Base-by-base conservation (phyloP, 768 basidiomycete species). In the Pholiota microspora region DNA sequence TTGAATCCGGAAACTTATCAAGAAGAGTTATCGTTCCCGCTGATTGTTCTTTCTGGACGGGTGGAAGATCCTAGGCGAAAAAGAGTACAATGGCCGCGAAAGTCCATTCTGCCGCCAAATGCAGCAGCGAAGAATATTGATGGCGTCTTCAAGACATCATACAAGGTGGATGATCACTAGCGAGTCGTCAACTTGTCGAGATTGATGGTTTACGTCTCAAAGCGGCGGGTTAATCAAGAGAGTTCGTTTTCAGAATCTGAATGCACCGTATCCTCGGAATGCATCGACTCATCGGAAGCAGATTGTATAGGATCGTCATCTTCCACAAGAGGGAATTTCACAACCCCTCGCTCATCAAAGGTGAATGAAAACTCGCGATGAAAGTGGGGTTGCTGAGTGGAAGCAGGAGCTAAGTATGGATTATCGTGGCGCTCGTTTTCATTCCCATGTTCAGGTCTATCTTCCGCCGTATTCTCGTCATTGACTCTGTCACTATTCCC, bases 171-270 rank as follows among this genome's bases (percentile, higher is more conserved):
- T 2, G 40, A 23, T 42, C n/a, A n/a, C n/a, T n/a, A n/a, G n/a
- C n/a, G n/a, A n/a, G n/a, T n/a, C n/a, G n/a, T n/a, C n/a, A n/a
- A n/a, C n/a, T n/a, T n/a, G n/a, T n/a, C n/a, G n/a, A n/a, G n/a
- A n/a, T n/a, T n/a, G n/a, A n/a, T n/a, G n/a, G n/a, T n/a, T n/a
- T n/a, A n/a, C n/a, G n/a, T n/a, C n/a, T n/a, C n/a, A n/a, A n/a
- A n/a, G n/a, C n/a, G n/a, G 42, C 5, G 29, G 27, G 46, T 27
- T 18, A 21, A 31, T 51, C 28, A 51, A 18, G 29, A 23, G 51
- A 42, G 32, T 27, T 51, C 52, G 15, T 36, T 45, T 23, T 54
- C 53, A 13, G 51, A 49, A 31, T 53, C 51, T 29, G 40, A 51
- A 24, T 53, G 45, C 7, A 49, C 49, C 27, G 32, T 50, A 38